Conservation (phyloP, 129 eudicot genomes). For the Flaveria sonorensis region DNA sequence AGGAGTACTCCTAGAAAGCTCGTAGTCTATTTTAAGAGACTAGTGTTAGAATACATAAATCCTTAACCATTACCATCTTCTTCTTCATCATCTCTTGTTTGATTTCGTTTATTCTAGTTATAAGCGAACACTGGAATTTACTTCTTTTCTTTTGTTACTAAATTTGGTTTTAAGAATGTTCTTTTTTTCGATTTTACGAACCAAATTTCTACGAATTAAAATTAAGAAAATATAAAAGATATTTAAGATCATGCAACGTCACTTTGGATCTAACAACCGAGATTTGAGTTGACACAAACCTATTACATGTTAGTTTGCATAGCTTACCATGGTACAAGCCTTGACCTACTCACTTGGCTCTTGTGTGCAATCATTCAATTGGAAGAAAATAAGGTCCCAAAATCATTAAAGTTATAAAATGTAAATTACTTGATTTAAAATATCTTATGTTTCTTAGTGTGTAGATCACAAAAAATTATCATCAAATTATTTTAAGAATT, state of each 20-base stretch:
- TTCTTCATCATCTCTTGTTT: too few relatives aligned
- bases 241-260: constrained; percentile 7
- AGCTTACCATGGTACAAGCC: constrained; percentile 16
- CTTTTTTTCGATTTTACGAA: too few relatives aligned
- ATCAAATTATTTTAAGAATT: not conserved
- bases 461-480: not conserved
- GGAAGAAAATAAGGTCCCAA: not conserved
- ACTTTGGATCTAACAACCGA: not conserved
- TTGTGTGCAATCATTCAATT: constrained; percentile 1
- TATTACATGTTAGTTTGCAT: constrained; percentile 11
- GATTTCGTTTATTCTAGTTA: too few relatives aligned
- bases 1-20: too few relatives aligned
- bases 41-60: too few relatives aligned
- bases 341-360: constrained; percentile 22
- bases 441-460: not conserved
- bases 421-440: not conserved
- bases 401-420: not conserved
- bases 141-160: too few relatives aligned
- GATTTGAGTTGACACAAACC: constrained; percentile 20
- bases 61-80: too few relatives aligned
- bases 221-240: constrained; percentile 15
- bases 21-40: too few relatives aligned
- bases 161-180: too few relatives aligned
- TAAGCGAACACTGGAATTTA: too few relatives aligned
- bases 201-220: not conserved